Base-by-base conservation (phyloP, 73 alveolate genomes). In the Paramecium bursaria region DNA sequence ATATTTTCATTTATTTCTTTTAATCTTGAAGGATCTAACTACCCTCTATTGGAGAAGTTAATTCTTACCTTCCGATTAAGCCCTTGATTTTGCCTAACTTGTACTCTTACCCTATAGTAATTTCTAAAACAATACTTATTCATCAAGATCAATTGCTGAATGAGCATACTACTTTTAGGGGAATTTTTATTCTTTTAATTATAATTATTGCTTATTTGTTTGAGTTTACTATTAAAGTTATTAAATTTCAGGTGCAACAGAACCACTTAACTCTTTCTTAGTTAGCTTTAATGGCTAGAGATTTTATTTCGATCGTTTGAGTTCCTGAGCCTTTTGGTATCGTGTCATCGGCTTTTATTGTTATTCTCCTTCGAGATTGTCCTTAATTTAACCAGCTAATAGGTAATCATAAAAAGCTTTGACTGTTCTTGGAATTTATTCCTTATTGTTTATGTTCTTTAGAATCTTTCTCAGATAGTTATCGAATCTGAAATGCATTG, bases 381-480 rank as follows among this genome's bases (percentile, higher is more conserved):
- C 89, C 13, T 54, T 79, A 1, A 53, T 79, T 21, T 39, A 42
- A 2, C 85, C 85, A 39, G 77, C 39, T 11, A 46, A 50, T 1
- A 79, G 17, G 46, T 39, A 79, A 9, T 53, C 60, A 61, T 73
- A 79, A 35, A 79, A 55, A 17, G 85, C 75, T 23, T 79, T 79
- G 19, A 79, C 29, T 3, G 46, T 73, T 39, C 89, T 79, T 30
- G 46, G 42, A 19, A 79, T 39, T 53, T 79, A 53, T 46, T 79
- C 89, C 46, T 79, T 79, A 17, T 53, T 79, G n/a, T 29, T 30
- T 6, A 9, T 19, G 39, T 79, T 53, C 77, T 73, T 79, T 4
- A 79, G 42, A 9, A 79, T 82, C 47, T 79, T 79, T 47, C 89
- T 61, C n/a, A 79, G 51, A 35, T 54, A 79, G 29, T 67, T 54